Base-by-base conservation (phyloP, 2,329 filamentous ascomycete genomes). In the Penicillium sp. region DNA sequence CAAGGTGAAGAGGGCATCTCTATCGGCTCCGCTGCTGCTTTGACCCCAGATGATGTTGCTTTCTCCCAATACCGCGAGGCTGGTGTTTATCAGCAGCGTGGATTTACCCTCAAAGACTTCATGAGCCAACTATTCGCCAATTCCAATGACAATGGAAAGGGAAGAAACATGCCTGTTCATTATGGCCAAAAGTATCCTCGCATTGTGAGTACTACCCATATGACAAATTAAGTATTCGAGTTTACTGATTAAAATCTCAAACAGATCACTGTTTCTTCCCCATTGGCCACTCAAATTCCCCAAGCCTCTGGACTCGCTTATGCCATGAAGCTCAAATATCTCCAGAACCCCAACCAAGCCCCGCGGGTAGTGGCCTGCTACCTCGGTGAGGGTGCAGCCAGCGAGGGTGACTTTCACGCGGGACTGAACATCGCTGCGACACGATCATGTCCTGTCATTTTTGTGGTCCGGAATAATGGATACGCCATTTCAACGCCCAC, bases 41-140 rank as follows among this genome's bases (percentile, higher is more conserved):
- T 98, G 49, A 77, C 81, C n/a, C 80, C 79, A n/a, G 79, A 85
- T 42, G 93, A 98, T 67, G 87, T 95, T 4, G 80, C 96, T 37
- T 97, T 95, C 65, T 88, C 86, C 50, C 93, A 98, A 67, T 98
- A 98, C 65, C 81, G 93, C 54, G 93, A 98, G 69, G 84, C 91
- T 36, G 93, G 93, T 1, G 86, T 96, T 5, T 93, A 95, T 66
- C 80, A 86, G 55, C 86, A 96, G 68, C 82, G 93, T 29, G 93
- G 93, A 3, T 96, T 91, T 66, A 87, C 82, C 0, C 76, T 94
- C 37, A 82, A 84, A 39, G 83, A 97, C 49, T 97, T 97, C 63
- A 97, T 98, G 93, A 86, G 82, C 59, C 93, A 98, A 67, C 73
- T 98, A 7, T 96, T 97, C 71, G 83, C 90, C 16, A 97, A 95